These are phyloP conservation scores for Austroboletus festivus DNA, from an alignment of 768 basidiomycete species.

Conservation along the genomic window DNA sequence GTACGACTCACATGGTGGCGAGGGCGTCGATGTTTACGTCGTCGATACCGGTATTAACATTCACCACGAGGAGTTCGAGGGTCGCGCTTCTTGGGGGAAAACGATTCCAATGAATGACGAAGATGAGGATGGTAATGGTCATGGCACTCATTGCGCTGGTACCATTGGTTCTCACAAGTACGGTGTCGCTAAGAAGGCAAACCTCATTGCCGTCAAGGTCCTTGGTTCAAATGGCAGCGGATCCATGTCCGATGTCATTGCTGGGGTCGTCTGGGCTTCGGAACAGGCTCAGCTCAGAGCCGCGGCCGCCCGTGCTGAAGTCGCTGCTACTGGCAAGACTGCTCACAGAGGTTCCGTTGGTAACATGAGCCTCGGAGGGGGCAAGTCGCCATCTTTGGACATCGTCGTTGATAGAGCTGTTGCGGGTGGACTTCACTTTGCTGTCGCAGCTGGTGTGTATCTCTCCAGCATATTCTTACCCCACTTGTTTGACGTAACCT, in stretches of 20 bases:
- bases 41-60: constrained; percentile 90
- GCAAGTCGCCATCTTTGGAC: constrained; percentile 84
- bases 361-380: constrained; percentile 98
- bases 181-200: constrained; percentile 93
- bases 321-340: constrained; percentile 70
- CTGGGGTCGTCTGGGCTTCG: constrained; percentile 82
- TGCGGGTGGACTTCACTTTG: constrained; percentile 83
- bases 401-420: constrained; percentile 84
- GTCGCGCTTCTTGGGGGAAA: constrained; percentile 89
- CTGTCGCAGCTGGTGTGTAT: constrained; percentile 88
- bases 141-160: constrained; percentile 93
- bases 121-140: constrained; percentile 92
- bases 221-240: constrained; percentile 94
- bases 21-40: constrained; percentile 91
- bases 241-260: constrained; percentile 90
- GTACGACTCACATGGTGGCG: constrained; percentile 69
- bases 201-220: constrained; percentile 88
- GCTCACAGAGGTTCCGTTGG: constrained; percentile 91
- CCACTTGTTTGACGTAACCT: neutral
- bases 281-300: constrained; percentile 50
- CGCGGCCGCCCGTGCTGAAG: constrained; percentile 59
- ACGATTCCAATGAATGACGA: constrained; percentile 82
- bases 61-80: constrained; percentile 81
- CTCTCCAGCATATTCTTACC: neutral
- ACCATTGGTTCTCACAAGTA: constrained; percentile 93